Evolutionary conservation across 306 rosid genomes (phyloP).

Genomic region (Amphicarpaea edgeworthii): DNA sequence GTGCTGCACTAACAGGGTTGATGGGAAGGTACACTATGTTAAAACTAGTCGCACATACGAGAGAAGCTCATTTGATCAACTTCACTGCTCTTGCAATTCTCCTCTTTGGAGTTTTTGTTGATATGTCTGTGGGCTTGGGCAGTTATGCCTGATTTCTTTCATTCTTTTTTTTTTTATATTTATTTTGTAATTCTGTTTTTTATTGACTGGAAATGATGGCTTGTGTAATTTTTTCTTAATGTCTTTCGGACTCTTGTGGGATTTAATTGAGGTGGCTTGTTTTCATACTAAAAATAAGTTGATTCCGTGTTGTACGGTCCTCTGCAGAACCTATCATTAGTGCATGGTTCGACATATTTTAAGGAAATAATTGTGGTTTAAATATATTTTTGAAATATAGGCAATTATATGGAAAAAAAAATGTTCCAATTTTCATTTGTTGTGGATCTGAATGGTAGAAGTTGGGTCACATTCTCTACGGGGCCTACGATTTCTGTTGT

Average conservation of each 20-base stretch:
- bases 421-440: background rate
- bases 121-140: slow-evolving; percentile 58
- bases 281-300: slow-evolving; percentile 13
- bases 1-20: slow-evolving; percentile 81
- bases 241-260: slow-evolving; percentile 25
- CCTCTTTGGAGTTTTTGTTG: slow-evolving; percentile 82
- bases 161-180: background rate
- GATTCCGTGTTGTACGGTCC: background rate
- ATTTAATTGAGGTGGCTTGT: slow-evolving; percentile 18
- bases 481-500: no score
- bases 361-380: no score
- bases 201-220: slow-evolving; percentile 15
- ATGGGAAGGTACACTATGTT: slow-evolving; percentile 55
- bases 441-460: background rate
- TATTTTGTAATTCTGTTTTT: slow-evolving; percentile 29
- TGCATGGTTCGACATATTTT: no score
- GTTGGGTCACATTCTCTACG: background rate
- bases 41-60: background rate
- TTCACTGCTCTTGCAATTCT: slow-evolving; percentile 70
- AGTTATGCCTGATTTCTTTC: background rate
- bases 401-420: no score
- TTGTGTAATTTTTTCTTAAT: slow-evolving; percentile 22
- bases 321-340: no score
- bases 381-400: no score
- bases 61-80: slow-evolving; percentile 64